Base-by-base conservation (phyloP, 441 rosid genomes). In the Populus hybrid region DNA sequence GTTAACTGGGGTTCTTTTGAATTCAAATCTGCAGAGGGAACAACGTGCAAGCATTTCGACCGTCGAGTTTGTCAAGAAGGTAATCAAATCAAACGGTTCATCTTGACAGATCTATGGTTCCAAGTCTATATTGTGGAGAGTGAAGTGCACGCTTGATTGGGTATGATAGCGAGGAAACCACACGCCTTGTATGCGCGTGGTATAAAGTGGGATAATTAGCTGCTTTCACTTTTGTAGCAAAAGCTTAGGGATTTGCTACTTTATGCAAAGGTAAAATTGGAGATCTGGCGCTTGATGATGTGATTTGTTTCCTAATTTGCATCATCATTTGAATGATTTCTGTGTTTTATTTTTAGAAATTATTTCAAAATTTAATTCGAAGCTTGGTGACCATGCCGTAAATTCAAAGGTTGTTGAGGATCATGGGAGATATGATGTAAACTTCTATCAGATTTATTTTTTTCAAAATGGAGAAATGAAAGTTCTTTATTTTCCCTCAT, bases 11-110 rank as follows among this genome's bases (percentile, higher is more conserved):
- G 65, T 1, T 14, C 23, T 66, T 89, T 89, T 84, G 86, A 89
- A 89, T 89, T 86, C 88, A 89, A 87, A 89, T 77, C 3, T 23
- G 74, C 76, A 72, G 79, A 76, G 72, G 70, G 83, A 57, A 40
- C 64, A 7, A 24, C 10, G 26, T 28, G 19, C 72, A 36, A 6
- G 4, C 53, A 85, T 83, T 83, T 2, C 8, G 71, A 19, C 81
- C 82, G 84, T 83, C 23, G 5, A 64, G 68, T 71, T 1, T 32
- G 69, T 76, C 81, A 77, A 40, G 73, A 21, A 5, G 16, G 79
- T 11, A 21, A 61, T n/a, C 5, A 6, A 0, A 79, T 75, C 80
- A 9, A n/a, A 84, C 65, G 79, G 80, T 16, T 65, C 61, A 32
- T 75, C 79, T 76, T 69, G 18, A 28, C 18, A 46, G 18, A 46